Conservation (phyloP, 2,329 filamentous ascomycete species). For the Talaromyces pinophilus region DNA sequence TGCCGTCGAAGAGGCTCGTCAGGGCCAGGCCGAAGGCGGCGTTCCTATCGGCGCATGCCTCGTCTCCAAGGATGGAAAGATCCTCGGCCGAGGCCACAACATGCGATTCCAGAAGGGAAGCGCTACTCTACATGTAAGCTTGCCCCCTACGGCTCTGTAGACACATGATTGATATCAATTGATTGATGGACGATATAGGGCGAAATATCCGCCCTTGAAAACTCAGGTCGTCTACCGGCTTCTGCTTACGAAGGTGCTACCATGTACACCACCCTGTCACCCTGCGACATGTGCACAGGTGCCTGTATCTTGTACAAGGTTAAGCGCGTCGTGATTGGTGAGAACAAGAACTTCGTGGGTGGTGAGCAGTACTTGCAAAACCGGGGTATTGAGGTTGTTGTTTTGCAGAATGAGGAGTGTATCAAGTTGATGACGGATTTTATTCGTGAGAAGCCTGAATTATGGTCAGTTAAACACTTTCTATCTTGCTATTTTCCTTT, state of each 20-base stretch:
- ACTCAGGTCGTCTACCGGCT: constrained; percentile 70
- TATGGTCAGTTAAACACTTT: constrained; percentile 58
- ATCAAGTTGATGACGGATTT: constrained; percentile 70
- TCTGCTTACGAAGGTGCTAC: constrained; percentile 69
- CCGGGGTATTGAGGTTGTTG: constrained; percentile 71
- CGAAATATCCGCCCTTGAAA: constrained; percentile 74
- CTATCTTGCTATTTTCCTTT: not conserved
- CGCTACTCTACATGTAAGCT: constrained; percentile 68
- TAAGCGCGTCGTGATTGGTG: constrained; percentile 71
- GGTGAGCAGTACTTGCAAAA: constrained; percentile 69
- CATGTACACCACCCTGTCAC: constrained; percentile 81
- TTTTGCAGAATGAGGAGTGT: constrained; percentile 66
- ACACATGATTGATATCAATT: not conserved
- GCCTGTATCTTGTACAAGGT: constrained; percentile 76
- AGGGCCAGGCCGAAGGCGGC: constrained; percentile 58
- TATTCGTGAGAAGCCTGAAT: constrained; percentile 68
- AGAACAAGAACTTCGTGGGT: constrained; percentile 74
- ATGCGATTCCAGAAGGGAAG: constrained; percentile 72
- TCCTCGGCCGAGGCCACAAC: constrained; percentile 73
- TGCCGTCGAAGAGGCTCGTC: constrained; percentile 59
- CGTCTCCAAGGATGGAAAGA: constrained; percentile 67
- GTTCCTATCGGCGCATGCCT: constrained; percentile 63
- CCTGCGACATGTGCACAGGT: constrained; percentile 80
- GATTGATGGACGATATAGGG: constrained; percentile 51
- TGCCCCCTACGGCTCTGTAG: not conserved